phyloP scores from a whole-genome alignment of 1,139 yeast genomes.

The Debaryomyces psychrophilus region DNA sequence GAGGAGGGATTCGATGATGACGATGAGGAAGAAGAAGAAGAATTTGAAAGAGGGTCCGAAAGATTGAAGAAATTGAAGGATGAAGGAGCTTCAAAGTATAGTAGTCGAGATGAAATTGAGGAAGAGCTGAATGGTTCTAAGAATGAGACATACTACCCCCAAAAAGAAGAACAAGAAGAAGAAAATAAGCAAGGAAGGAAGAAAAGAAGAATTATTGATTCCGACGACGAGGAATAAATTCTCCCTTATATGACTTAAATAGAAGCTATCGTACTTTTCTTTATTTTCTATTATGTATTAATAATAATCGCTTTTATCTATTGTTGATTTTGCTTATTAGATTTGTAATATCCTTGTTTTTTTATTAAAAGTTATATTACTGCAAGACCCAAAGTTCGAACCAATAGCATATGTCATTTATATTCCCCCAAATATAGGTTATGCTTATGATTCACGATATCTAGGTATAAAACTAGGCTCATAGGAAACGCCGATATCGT shows the following conservation, averaged over 20 bases:
- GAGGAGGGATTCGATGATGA: constrained; percentile 58
- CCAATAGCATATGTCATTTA: too few species aligned
- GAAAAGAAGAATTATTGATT: constrained; percentile 48
- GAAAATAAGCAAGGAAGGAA: constrained; percentile 53
- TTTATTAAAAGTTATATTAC: background rate
- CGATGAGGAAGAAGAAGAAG: constrained; percentile 58
- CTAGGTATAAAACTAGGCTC: too few species aligned
- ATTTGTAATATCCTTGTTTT: background rate
- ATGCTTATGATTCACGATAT: too few species aligned
- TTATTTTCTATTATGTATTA: constrained; percentile 7
- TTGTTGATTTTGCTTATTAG: background rate
- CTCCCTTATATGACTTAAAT: background rate
- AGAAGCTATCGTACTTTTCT: background rate
- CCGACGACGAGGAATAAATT: constrained; percentile 43
- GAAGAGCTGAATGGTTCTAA: constrained; percentile 19
- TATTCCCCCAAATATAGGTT: too few species aligned
- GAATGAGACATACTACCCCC: constrained; percentile 64
- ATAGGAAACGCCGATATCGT: too few species aligned
- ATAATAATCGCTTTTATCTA: background rate
- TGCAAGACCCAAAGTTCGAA: too few species aligned
- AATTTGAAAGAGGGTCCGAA: constrained; percentile 62
- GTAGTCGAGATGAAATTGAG: constrained; percentile 41
- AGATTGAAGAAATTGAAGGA: constrained; percentile 63
- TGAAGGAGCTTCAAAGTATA: constrained; percentile 56
- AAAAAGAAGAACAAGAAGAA: constrained; percentile 51